Evolutionary conservation across 2,329 filamentous ascomycete species (phyloP), one percentile per base, ranked within the genome.

Genomic region (Trichoderma sp.): DNA sequence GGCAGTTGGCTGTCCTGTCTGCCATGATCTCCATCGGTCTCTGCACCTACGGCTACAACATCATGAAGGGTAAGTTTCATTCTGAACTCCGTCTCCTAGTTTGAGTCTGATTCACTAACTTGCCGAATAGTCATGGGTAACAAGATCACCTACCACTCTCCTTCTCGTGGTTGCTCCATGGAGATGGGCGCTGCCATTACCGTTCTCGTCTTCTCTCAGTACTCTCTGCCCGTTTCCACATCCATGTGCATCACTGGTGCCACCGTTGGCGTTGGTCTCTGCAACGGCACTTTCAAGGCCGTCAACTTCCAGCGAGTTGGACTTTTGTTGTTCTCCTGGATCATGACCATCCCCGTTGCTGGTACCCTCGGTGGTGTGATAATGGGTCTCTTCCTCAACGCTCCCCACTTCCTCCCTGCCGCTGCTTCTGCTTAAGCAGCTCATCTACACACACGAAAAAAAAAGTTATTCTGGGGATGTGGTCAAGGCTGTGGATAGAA

Each of bases 241-340:
- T 90, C 89, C 21, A 91, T 91, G 92, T 94, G 92, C 80, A 93
- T 94, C 80, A 94, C 92, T 1, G 92, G 92, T 70, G 92, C 92
- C 30, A 94, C 91, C 0, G 90, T 94, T 58, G 92, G 92, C 73
- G 92, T 94, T 63, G 92, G 91, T 78, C 88, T 94, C 24, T 93
- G 91, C 86, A 94, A 93, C 79, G 91, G 91, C 39, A 90, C 87
- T 32, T 74, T 89, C 72, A 91, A 89, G 82, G 91, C 92, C 1
- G 89, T 94, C 77, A 94, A 94, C 86, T 94, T 86, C 83, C 88
- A 93, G 82, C 89, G 91, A 79, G 90, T 94, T 11, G 87, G 86
- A 56, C 87, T 93, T 8, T 80, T 94, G 73, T 76, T 92, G 65
- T 81, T 92, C 70, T 89, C 88, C 0, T 94, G 92, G 82, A 76